Percentiles rank a stretch among this genome's conserved stretches.
Conservation (phyloP, 2,329 filamentous ascomycete genomes). For the Dactylonectria estremocensis region DNA sequence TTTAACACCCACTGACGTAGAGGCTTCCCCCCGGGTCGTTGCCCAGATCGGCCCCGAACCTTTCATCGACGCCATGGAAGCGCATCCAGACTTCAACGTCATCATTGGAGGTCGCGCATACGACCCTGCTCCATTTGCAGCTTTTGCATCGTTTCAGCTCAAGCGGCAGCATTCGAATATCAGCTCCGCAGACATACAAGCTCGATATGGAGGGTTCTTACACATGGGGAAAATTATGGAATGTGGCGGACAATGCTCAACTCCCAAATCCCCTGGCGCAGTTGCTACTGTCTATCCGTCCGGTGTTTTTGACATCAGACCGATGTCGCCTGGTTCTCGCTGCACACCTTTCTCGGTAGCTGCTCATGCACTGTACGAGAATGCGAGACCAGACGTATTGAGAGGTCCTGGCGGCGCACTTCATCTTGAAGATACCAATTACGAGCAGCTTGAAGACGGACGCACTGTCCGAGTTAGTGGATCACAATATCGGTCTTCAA, state of each 20-base stretch:
- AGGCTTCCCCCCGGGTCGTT: slow-evolving; percentile 55
- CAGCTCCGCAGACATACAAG: not conserved
- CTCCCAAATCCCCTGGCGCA: slow-evolving; percentile 62
- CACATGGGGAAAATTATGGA: slow-evolving; percentile 72
- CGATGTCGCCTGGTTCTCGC: slow-evolving; percentile 54
- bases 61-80: slow-evolving; percentile 58
- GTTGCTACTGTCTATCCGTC: slow-evolving; percentile 58
- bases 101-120: slow-evolving; percentile 64
- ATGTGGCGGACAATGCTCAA: slow-evolving; percentile 64
- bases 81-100: slow-evolving; percentile 60
- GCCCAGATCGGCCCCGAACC: slow-evolving; percentile 65
- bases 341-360: slow-evolving; percentile 67
- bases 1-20: slow-evolving; percentile 56
- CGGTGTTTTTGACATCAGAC: slow-evolving; percentile 63
- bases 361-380: slow-evolving; percentile 70
- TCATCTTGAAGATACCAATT: slow-evolving; percentile 54
- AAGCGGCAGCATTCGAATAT: slow-evolving; percentile 18
- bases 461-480: slow-evolving; percentile 39
- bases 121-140: slow-evolving; percentile 59
- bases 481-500: slow-evolving; percentile 26
- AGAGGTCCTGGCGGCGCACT: slow-evolving; percentile 65
- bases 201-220: slow-evolving; percentile 53
- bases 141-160: slow-evolving; percentile 46
- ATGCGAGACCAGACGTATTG: slow-evolving; percentile 65
- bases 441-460: slow-evolving; percentile 34